Conservation (phyloP, 176 grass and related monocot genomes). For the Olyra latifolia region DNA sequence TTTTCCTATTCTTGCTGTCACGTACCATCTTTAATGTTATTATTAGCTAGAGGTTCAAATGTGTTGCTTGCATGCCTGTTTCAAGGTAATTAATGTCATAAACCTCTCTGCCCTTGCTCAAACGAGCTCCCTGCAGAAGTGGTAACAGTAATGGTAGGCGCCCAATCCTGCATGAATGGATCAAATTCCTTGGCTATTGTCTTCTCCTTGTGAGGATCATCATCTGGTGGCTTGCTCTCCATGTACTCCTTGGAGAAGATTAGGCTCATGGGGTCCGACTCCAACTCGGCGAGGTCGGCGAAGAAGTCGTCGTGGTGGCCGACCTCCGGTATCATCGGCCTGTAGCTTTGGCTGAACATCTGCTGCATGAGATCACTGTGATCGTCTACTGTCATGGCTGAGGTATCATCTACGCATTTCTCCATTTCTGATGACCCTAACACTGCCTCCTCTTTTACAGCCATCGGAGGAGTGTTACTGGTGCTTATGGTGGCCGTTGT, state of each 20-base stretch:
- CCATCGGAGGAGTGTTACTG: background rate
- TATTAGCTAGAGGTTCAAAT: conserved; percentile 33
- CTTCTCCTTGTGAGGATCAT: conserved; percentile 42
- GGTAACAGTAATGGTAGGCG: background rate
- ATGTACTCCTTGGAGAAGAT: conserved; percentile 76
- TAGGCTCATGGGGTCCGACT: conserved; percentile 77
- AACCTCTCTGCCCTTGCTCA: conserved; percentile 47
- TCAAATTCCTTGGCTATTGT: conserved; percentile 42
- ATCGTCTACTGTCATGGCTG: conserved; percentile 15
- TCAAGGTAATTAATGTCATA: conserved; percentile 52
- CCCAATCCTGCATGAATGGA: conserved; percentile 73
- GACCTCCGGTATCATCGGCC: conserved; percentile 63
- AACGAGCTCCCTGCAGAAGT: conserved; percentile 54
- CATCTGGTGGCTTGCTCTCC: conserved; percentile 36
- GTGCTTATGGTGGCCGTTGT: conserved; percentile 21
- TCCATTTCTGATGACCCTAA: conserved; percentile 48
- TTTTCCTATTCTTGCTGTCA: conserved; percentile 20
- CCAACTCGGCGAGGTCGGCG: conserved; percentile 76
- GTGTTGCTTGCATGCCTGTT: conserved; percentile 39
- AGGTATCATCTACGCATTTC: conserved; percentile 27
- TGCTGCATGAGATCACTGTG: conserved; percentile 60
- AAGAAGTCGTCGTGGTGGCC: conserved; percentile 86
- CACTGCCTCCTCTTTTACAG: conserved; percentile 48
- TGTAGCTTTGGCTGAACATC: conserved; percentile 65
- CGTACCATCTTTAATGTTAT: conserved; percentile 29